phyloP scores from a whole-genome alignment of 1,284 basidiomycete species.

The Polyporus tsugae region DNA sequence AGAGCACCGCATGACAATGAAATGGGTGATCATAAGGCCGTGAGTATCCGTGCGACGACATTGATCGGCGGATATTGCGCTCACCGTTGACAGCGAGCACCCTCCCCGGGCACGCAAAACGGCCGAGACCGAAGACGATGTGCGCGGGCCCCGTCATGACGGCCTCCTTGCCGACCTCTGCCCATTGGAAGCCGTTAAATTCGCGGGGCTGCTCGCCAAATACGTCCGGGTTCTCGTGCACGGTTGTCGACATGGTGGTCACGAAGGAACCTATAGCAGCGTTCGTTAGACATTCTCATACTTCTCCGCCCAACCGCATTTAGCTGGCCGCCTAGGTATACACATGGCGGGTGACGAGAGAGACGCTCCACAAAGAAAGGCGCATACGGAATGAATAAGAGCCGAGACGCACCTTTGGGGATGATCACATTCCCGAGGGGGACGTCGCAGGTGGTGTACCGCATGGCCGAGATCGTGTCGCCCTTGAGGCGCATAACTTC shows the following conservation, averaged over 20 bases:
- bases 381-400: background rate
- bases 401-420: constrained; percentile 41
- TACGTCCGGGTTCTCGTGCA: constrained; percentile 41
- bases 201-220: constrained; percentile 41
- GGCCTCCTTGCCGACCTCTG: constrained; percentile 41
- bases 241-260: constrained; percentile 43
- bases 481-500: constrained; percentile 50
- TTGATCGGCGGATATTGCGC: constrained; percentile 17
- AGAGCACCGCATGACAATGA: background rate
- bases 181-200: constrained; percentile 48
- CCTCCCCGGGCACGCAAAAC: constrained; percentile 48
- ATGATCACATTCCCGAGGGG: constrained; percentile 44
- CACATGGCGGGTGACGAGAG: background rate
- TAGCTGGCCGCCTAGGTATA: background rate
- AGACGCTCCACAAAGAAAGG: background rate
- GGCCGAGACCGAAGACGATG: constrained; percentile 47
- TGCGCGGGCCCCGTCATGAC: constrained; percentile 44
- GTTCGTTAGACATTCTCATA: background rate
- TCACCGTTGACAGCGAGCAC: constrained; percentile 45
- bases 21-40: background rate
- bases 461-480: constrained; percentile 45
- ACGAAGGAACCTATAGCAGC: constrained; percentile 39
- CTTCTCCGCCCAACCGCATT: background rate
- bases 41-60: background rate
- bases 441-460: constrained; percentile 43